Evolutionary conservation across 2,329 filamentous ascomycete species (phyloP).

Genomic region (Emydomyces testavorans): DNA sequence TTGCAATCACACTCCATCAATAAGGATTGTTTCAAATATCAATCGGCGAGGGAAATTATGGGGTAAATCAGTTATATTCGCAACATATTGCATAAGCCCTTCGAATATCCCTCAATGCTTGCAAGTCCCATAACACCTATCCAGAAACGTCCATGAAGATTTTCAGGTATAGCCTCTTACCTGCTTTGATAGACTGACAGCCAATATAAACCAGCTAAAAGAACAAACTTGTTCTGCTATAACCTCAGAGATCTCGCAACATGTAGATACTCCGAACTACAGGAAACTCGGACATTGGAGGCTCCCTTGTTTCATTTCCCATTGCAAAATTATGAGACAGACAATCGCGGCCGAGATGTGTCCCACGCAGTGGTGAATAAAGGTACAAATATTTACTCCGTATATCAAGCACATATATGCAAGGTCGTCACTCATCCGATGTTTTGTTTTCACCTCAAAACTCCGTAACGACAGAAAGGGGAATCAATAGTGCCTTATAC

Average conservation of each 20-base stretch:
- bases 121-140: constrained; percentile 1
- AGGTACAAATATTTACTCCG: constrained; percentile 9
- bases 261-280: neutral
- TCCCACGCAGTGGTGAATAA: constrained; percentile 2
- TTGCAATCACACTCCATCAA: too few relatives aligned
- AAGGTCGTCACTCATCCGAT: constrained; percentile 11
- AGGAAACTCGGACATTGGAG: neutral
- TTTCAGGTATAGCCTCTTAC: neutral
- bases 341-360: neutral
- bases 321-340: neutral
- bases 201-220: constrained; percentile 2
- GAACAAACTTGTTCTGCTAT: neutral
- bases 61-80: neutral
- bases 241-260: neutral
- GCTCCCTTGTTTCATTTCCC: neutral
- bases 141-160: too few relatives aligned
- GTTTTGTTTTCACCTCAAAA: constrained; percentile 7
- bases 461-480: constrained; percentile 10
- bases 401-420: constrained; percentile 8
- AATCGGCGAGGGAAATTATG: too few relatives aligned
- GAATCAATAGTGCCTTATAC: neutral
- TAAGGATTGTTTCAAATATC: too few relatives aligned
- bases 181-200: neutral
- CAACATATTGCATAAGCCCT: neutral
- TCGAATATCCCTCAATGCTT: neutral